Conservation (phyloP, 352 stramenopile genomes). For the Halophytophthora polymorphica region DNA sequence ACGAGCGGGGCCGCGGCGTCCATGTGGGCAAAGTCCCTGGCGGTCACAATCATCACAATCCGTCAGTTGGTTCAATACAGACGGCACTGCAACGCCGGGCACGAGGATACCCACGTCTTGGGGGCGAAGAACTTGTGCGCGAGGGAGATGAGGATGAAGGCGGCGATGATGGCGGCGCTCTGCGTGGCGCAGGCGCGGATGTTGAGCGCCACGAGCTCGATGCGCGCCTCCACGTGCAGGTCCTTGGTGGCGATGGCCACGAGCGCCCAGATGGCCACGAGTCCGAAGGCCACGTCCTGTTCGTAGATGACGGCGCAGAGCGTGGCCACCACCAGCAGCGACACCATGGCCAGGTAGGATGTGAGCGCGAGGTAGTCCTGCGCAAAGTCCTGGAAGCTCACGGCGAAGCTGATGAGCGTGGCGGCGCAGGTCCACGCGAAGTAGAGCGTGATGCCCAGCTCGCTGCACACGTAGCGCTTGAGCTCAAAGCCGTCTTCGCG, state of each 20-base stretch:
- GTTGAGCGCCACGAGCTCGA: constrained; percentile 52
- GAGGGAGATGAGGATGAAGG: constrained; percentile 58
- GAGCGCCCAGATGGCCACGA: constrained; percentile 66
- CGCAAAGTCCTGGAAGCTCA: constrained; percentile 49
- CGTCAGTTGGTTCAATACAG: constrained; percentile 4
- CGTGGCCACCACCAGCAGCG: constrained; percentile 52
- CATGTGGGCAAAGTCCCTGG: constrained; percentile 16
- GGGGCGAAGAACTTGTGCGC: constrained; percentile 29
- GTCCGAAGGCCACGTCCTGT: constrained; percentile 51
- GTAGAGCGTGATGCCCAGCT: constrained; percentile 64
- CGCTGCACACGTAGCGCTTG: constrained; percentile 48
- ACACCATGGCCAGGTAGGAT: constrained; percentile 55
- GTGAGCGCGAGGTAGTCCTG: constrained; percentile 47
- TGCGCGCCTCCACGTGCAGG: constrained; percentile 36
- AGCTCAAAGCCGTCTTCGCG: constrained; percentile 40
- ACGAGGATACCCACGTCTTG: constrained; percentile 26
- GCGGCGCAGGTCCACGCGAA: constrained; percentile 74
- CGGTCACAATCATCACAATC: not conserved
- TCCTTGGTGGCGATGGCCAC: constrained; percentile 51
- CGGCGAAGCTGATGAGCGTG: constrained; percentile 66
- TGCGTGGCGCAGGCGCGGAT: constrained; percentile 58
- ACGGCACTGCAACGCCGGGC: not conserved
- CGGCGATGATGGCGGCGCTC: constrained; percentile 51
- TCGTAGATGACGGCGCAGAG: constrained; percentile 58
- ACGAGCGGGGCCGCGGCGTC: constrained; percentile 36